Base-by-base conservation (phyloP, 352 stramenopile genomes). In the Saprolegnia diclina region DNA sequence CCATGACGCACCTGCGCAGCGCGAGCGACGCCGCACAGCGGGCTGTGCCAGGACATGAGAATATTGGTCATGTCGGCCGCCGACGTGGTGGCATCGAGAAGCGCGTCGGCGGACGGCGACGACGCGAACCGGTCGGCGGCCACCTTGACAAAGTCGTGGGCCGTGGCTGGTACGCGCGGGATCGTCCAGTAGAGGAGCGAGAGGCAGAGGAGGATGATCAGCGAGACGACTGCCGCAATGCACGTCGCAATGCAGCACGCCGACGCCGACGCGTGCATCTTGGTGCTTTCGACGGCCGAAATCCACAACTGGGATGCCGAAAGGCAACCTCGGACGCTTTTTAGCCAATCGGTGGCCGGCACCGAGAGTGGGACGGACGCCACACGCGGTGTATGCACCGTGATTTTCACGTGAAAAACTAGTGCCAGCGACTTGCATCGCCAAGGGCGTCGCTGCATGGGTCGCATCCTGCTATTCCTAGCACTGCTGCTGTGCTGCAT, bases 151-250 rank as follows among this genome's bases (percentile, higher is more conserved):
- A 69, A 61, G 37, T 59, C 14, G 35, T 69, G 63, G 13, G 46
- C 24, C 11, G 35, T 53, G 7, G 63, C 42, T 5, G 22, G 45
- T 11, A 52, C 35, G 19, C 45, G 19, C 21, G 63, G 63, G 22
- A 69, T 63, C n/a, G 42, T 62, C 63, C 63, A 69, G 50, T 69
- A 69, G 14, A 69, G 22, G 9, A 69, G 42, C n/a, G 14, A 37
- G 21, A 69, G 37, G n/a, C 24, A 16, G n/a, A 69, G 53, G 11
- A 69, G 35, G 18, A 24, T 29, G 0, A 69, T 24, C 14, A 38
- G n/a, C 13, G n/a, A 42, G 53, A 69, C 50, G 35, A 69, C 13
- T 7, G 21, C 50, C 21, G 29, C 53, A 40, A 69, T 69, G 37
- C 53, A 38, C 38, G 54, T n/a, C 21, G 42, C 63, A 24, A 69